phyloP scores from a whole-genome alignment of 768 basidiomycete species.

The Mycena alexandri region DNA sequence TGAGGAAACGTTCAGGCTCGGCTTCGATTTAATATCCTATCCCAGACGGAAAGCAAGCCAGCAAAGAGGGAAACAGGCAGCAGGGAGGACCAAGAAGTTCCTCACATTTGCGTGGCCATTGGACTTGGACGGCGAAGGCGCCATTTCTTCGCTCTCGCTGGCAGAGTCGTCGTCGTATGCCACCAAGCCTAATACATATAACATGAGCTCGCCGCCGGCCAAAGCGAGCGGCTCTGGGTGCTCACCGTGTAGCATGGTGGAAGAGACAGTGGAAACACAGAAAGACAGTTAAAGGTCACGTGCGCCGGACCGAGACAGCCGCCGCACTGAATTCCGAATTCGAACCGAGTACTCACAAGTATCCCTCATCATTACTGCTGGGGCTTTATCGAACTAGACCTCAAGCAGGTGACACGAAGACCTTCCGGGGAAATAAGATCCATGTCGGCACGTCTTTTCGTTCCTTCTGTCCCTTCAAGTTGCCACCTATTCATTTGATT shows the following conservation, averaged over 20 bases:
- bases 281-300: too few relatives aligned
- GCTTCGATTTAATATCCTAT: constrained; percentile 71
- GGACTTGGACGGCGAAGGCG: constrained; percentile 48
- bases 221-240: background rate
- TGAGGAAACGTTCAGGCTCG: constrained; percentile 49
- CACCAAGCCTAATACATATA: constrained; percentile 61
- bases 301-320: too few relatives aligned
- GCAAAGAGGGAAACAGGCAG: constrained; percentile 74
- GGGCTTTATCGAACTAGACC: too few relatives aligned
- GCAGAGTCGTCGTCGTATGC: constrained; percentile 76
- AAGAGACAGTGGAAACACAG: background rate
- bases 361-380: too few relatives aligned
- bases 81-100: constrained; percentile 55
- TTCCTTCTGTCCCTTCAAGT: too few relatives aligned
- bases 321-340: too few relatives aligned
- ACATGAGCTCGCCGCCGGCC: background rate
- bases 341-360: too few relatives aligned
- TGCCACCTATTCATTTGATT: too few relatives aligned
- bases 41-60: constrained; percentile 70
- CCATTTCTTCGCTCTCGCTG: constrained; percentile 64
- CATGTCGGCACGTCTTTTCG: too few relatives aligned
- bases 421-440: too few relatives aligned
- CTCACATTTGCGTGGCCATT: constrained; percentile 68
- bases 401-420: too few relatives aligned
- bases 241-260: constrained; percentile 39